Conservation (phyloP, 1,139 yeast genomes). For the Kodamaea sp. region DNA sequence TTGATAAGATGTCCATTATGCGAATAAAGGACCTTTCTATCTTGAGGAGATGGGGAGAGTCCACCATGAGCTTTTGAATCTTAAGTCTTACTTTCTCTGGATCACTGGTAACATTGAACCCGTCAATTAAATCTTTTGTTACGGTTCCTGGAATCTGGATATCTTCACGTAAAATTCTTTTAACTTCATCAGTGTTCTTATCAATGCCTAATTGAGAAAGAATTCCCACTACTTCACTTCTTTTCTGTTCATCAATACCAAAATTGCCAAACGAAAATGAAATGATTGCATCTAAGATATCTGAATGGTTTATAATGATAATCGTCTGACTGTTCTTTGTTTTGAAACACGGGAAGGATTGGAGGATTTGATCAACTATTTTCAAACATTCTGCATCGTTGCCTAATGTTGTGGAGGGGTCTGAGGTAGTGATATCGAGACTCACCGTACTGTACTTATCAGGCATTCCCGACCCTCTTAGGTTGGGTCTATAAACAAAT, state of each 20-base stretch:
- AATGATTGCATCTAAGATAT: slow-evolving; percentile 66
- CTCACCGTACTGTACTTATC: slow-evolving; percentile 77
- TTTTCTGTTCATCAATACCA: slow-evolving; percentile 61
- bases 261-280: slow-evolving; percentile 73
- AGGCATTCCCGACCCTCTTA: slow-evolving; percentile 64
- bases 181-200: slow-evolving; percentile 64
- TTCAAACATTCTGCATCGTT: slow-evolving; percentile 88
- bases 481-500: slow-evolving; percentile 72
- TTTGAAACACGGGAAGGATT: slow-evolving; percentile 64
- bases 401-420: slow-evolving; percentile 41
- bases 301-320: slow-evolving; percentile 76
- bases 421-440: slow-evolving; percentile 73
- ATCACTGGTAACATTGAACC: slow-evolving; percentile 73
- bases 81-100: slow-evolving; percentile 64
- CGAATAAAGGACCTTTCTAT: slow-evolving; percentile 66
- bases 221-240: slow-evolving; percentile 65
- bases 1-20: slow-evolving; percentile 55
- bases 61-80: slow-evolving; percentile 69
- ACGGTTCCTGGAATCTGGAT: slow-evolving; percentile 79
- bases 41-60: slow-evolving; percentile 62
- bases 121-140: slow-evolving; percentile 70
- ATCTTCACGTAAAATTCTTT: slow-evolving; percentile 64
- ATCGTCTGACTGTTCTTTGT: slow-evolving; percentile 45
- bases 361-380: slow-evolving; percentile 72
- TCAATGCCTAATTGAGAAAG: slow-evolving; percentile 78